Base-by-base conservation (phyloP, 1,284 basidiomycete species). In the Vanrija sp. region DNA sequence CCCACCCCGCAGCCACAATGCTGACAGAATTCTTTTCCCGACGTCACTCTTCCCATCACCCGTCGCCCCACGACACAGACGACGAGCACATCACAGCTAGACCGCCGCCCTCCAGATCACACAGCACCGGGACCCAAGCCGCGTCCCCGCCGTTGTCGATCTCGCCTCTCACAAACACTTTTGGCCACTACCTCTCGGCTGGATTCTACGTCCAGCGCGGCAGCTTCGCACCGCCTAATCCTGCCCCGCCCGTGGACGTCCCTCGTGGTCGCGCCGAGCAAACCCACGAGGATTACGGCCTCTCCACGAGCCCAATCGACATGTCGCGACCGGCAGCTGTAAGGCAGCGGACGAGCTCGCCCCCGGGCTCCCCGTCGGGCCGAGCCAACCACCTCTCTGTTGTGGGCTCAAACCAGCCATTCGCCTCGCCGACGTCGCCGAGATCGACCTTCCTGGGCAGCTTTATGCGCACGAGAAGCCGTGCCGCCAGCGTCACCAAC, bases 381-480 rank as follows among this genome's bases (percentile, higher is more conserved):
- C 38, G 38, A n/a, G 8, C n/a, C n/a, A 10, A n/a, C 3, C 38
- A 39, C 6, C n/a, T 20, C n/a, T 18, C 38, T 7, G 38, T 20
- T 7, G n/a, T 10, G 15, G 38, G 10, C 2, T 6, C n/a, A 2
- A 31, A 31, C 31, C 31, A 31, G 31, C 9, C 9, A 14, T 39
- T 46, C 7, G 56, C 54, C n/a, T 65, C 65, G 14, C 70, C 72
- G 5, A 67, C 69, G 3, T 73, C 71, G 0, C 75, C 73, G 3
- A 51, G 75, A 31, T 65, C 62, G 18, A 65, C 65, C n/a, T 76
- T 76, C 47, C 44, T 76, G 8, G 68, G 69, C 39, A 65, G 58
- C 37, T 75, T 76, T 46, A 73, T 75, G 62, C 61, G 75, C n/a
- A 67, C 64, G 7, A 51, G 75, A 39, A 58, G 64, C 0, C 57